phyloP scores from a whole-genome alignment of 306 rosid genomes.

The Castanea crenata region DNA sequence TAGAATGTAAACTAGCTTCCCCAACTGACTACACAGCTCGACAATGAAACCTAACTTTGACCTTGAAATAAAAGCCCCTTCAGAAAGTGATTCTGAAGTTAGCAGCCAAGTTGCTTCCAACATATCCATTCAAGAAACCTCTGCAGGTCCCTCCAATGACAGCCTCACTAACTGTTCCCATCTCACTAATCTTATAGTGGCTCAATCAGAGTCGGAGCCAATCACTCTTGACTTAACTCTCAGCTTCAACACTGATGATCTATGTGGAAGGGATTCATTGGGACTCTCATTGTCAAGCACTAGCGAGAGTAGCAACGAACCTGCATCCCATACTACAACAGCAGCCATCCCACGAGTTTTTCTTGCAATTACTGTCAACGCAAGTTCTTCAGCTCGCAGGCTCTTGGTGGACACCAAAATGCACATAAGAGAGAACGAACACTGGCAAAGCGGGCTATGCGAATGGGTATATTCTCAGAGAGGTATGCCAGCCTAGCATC shows the following conservation, averaged over 20 bases:
- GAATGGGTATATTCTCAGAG: constrained; percentile 77
- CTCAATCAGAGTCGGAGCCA: constrained; percentile 30
- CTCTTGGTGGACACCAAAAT: constrained; percentile 95
- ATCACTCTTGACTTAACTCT: constrained; percentile 70
- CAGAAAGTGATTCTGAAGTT: constrained; percentile 63
- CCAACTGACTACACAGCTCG: background rate
- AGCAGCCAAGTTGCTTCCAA: constrained; percentile 87
- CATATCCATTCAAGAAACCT: constrained; percentile 37
- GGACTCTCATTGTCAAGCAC: constrained; percentile 80
- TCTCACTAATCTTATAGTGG: constrained; percentile 28
- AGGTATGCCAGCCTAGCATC: constrained; percentile 68
- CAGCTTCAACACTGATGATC: constrained; percentile 47
- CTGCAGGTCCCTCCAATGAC: constrained; percentile 51
- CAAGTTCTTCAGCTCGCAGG: constrained; percentile 88
- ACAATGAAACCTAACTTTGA: constrained; percentile 66
- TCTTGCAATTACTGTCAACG: constrained; percentile 91
- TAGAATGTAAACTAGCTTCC: constrained; percentile 14
- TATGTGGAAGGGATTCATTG: constrained; percentile 35
- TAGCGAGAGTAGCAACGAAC: constrained; percentile 81
- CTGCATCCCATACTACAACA: constrained; percentile 46
- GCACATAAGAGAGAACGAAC: constrained; percentile 90
- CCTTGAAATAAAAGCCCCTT: constrained; percentile 70
- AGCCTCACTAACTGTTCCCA: constrained; percentile 37
- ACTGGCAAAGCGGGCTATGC: constrained; percentile 76
- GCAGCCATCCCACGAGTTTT: constrained; percentile 50